These are phyloP conservation scores for Aspergillus carlsbadensis DNA, from an alignment of 495 filamentous ascomycete genomes.

Conservation along the genomic window DNA sequence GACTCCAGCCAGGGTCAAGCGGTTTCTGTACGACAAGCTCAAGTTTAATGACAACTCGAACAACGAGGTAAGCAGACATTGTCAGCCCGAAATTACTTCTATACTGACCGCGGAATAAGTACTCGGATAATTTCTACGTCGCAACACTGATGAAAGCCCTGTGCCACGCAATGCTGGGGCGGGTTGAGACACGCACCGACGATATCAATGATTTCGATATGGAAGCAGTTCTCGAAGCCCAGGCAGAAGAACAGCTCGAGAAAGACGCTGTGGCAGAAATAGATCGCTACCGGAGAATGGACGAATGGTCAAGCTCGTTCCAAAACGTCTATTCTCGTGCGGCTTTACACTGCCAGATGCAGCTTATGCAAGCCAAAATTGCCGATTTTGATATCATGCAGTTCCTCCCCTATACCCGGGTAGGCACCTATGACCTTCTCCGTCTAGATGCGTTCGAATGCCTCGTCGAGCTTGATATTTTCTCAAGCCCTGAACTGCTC, in stretches of 20 bases:
- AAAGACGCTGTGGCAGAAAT: slow-evolving; percentile 77
- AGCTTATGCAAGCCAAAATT: slow-evolving; percentile 69
- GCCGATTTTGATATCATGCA: slow-evolving; percentile 60
- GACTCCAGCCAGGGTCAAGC: slow-evolving; percentile 71
- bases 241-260: slow-evolving; percentile 62
- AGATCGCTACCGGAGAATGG: slow-evolving; percentile 84
- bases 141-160: slow-evolving; percentile 77
- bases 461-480: slow-evolving; percentile 73
- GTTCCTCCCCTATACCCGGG: slow-evolving; percentile 77
- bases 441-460: slow-evolving; percentile 81
- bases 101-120: slow-evolving; percentile 38
- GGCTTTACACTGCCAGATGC: slow-evolving; percentile 73
- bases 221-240: slow-evolving; percentile 49
- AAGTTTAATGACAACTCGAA: slow-evolving; percentile 90
- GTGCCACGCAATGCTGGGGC: slow-evolving; percentile 69
- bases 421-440: slow-evolving; percentile 75
- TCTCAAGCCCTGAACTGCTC: slow-evolving; percentile 60
- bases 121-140: slow-evolving; percentile 85
- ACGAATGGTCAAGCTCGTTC: slow-evolving; percentile 89
- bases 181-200: slow-evolving; percentile 37
- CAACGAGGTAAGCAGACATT: slow-evolving; percentile 56
- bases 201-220: slow-evolving; percentile 48
- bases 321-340: slow-evolving; percentile 87
- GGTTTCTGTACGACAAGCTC: slow-evolving; percentile 82
- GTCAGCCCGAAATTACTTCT: not conserved